Evolutionary conservation across 1,284 basidiomycete genomes (phyloP), one percentile per base, ranked within the genome.

Genomic region (Grifola frondosa): DNA sequence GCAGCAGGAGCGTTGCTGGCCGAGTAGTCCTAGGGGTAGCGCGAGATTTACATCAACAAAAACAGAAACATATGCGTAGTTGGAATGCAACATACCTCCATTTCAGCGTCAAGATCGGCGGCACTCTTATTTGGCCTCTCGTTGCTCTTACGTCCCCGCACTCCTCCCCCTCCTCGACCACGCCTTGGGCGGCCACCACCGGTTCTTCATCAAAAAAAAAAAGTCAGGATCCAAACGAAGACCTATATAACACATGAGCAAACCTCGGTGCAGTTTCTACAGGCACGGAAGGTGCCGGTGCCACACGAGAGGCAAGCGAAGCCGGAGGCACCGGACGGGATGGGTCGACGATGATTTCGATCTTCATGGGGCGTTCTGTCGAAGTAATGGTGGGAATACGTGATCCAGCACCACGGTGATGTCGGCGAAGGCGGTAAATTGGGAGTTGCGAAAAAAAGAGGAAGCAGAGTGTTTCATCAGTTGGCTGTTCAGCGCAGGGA

Each of bases 321-420:
- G 69, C 68, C 15, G 70, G 56, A 8, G 86, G 75, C 5, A 78
- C 75, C n/a, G 83, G 77, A 41, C 80, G 79, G 40, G 85, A 75
- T 19, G 93, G 93, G 74, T 96, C 91, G 63, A 97, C 80, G 34
- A 97, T 84, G 51, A 98, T 92, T 76, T 98, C 96, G 53, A 98
- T 94, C 77, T 94, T 96, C 90, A 99, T 96, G 20, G 94, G 90
- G 60, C 91, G 90, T 78, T 94, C 93, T 97, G 73, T 68, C 47
- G 41, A 37, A 50, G 45, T 45, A 23, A 54, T 42, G 42, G 57
- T 47, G 47, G 48, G 49, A 31, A 23, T 35, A 31, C 39, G 16
- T 42, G 40, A 47, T 49, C 42, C 45, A 50, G 25, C 13, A 46
- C 40, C 44, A 28, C 21, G 21, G 19, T 24, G 40, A 28, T 28